Base-by-base conservation (phyloP, 305 asterid genomes). In the Salvia sclarea region DNA sequence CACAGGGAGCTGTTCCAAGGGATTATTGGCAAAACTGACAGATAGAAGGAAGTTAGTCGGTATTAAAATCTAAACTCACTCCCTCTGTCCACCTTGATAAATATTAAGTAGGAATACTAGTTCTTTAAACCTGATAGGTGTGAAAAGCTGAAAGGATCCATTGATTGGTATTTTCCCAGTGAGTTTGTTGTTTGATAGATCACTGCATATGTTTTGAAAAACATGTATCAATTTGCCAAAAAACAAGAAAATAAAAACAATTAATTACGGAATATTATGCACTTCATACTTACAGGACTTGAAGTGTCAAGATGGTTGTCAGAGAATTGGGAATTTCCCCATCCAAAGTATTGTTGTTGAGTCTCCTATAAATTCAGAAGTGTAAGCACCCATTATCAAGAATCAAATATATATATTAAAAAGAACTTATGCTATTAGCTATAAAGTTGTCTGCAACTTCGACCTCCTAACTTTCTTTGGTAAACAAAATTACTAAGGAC, bases 91-190 rank as follows among this genome's bases (percentile, higher is more conserved):
- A 52, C 69, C 57, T 28, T 25, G 47, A 57, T 48, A 48, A 61
- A 61, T 58, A n/a, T n/a, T n/a, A n/a, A n/a, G n/a, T n/a, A 57
- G 16, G 75, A 69, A 68, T 63, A 73, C 61, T 69, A 57, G 22
- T 64, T 57, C 58, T 69, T 62, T 73, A 78, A 75, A 93, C 98
- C 98, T 90, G 84, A 90, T 86, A 66, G 98, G 95, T 60, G 97
- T 93, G 73, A 93, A 93, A 58, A 88, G 87, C 74, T 82, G 82
- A 82, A 93, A 93, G 81, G 97, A 93, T 52, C 98, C 98, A 64
- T 87, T 88, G 56, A 80, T 79, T 37, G 98, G 98, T 71, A 81
- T 82, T 71, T 30, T 65, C 33, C 98, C 98, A 0, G 79, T 71
- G 60, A 93, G 81, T 0, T 30, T 31, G 80, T 93, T 93, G 76